Percentiles rank a stretch among this genome's conserved stretches.
These are phyloP conservation scores for Aspergillus versicolor DNA, from an alignment of 2,329 filamentous ascomycete genomes.

Conservation along the genomic window DNA sequence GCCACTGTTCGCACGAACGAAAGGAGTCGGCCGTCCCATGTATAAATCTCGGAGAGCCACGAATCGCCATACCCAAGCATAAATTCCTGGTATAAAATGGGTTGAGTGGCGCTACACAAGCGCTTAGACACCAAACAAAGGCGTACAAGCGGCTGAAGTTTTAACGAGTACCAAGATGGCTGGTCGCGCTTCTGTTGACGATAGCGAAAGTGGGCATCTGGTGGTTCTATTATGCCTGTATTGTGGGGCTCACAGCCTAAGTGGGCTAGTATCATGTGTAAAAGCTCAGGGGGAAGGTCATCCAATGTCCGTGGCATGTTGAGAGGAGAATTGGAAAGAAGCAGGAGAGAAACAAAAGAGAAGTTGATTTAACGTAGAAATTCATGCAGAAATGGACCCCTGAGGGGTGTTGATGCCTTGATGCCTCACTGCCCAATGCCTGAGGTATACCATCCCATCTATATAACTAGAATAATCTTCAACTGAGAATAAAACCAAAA, in stretches of 20 bases:
- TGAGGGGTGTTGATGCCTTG: too few relatives aligned
- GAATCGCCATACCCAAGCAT: conserved; percentile 24
- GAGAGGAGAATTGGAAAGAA: too few relatives aligned
- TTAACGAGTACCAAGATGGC: conserved; percentile 21
- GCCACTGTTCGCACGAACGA: conserved; percentile 23
- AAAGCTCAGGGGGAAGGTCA: neutral
- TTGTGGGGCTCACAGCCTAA: neutral
- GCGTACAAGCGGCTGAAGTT: conserved; percentile 15
- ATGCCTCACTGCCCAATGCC: too few relatives aligned
- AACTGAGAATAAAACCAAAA: too few relatives aligned
- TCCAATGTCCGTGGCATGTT: neutral
- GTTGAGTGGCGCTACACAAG: conserved; percentile 15
- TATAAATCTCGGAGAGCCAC: conserved; percentile 18
- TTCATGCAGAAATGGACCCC: too few relatives aligned
- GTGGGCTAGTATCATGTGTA: neutral
- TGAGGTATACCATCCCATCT: too few relatives aligned
- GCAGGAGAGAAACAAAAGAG: too few relatives aligned
- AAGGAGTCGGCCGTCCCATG: conserved; percentile 20
- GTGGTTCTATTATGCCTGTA: neutral
- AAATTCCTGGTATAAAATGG: conserved; percentile 24
- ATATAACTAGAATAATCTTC: too few relatives aligned
- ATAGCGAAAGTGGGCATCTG: neutral
- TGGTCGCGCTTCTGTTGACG: conserved; percentile 5
- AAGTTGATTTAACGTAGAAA: too few relatives aligned
- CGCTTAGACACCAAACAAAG: conserved; percentile 21